These are phyloP conservation scores for Terana coerulea DNA, from an alignment of 768 basidiomycete genomes.

Conservation along the genomic window DNA sequence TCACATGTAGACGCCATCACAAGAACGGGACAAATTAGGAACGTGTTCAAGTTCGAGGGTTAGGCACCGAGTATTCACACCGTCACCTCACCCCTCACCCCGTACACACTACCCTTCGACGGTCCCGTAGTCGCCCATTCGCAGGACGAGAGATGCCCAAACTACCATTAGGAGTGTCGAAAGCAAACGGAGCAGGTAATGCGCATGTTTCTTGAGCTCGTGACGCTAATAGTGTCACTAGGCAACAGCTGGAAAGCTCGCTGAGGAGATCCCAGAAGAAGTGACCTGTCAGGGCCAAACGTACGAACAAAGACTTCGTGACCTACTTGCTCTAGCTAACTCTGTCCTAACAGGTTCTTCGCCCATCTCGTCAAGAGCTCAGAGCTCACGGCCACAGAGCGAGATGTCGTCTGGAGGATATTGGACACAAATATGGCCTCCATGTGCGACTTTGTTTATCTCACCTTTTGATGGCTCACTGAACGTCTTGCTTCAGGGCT, in stretches of 20 bases:
- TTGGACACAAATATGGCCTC: constrained; percentile 58
- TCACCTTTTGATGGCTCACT: neutral
- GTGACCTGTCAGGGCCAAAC: neutral
- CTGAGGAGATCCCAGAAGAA: neutral
- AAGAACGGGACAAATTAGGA: too few species aligned
- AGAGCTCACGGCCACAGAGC: constrained; percentile 34
- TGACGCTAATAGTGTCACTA: neutral
- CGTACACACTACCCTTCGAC: too few species aligned
- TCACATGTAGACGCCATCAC: too few species aligned
- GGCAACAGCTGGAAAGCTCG: neutral
- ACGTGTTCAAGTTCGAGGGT: too few species aligned
- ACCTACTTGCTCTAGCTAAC: neutral
- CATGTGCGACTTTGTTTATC: constrained; percentile 23
- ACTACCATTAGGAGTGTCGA: neutral
- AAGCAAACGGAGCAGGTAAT: constrained; percentile 7
- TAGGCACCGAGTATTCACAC: too few species aligned
- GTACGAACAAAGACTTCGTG: neutral
- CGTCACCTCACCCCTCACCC: too few species aligned
- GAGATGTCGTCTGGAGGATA: constrained; percentile 45
- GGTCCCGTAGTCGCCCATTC: too few species aligned
- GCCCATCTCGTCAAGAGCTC: constrained; percentile 1
- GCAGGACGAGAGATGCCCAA: too few species aligned
- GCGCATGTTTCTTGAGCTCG: neutral
- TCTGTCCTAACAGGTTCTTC: neutral
- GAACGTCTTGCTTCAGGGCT: neutral